A percentile compares a stretch with the other conserved stretches of the same genome.
phyloP scores from a whole-genome alignment of 306 rosid species.

The Cucumis melo region DNA sequence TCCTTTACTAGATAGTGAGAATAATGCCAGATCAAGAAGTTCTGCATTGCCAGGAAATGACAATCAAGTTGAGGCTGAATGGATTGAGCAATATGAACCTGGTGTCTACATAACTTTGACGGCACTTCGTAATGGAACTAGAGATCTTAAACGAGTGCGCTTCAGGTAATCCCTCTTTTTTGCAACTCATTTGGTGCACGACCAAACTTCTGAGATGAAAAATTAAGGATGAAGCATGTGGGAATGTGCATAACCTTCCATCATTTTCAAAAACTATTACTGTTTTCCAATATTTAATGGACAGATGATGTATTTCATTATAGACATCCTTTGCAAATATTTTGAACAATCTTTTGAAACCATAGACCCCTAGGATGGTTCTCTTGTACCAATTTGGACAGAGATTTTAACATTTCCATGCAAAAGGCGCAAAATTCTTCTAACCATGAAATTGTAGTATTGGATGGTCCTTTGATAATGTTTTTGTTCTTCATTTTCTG shows the following conservation, averaged over 20 bases:
- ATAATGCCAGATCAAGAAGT: slow-evolving; percentile 37
- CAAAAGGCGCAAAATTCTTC: not conserved
- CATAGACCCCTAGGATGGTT: not conserved
- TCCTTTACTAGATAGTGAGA: slow-evolving; percentile 51
- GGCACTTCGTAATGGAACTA: slow-evolving; percentile 66
- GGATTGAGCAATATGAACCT: slow-evolving; percentile 92
- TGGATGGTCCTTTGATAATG: not conserved
- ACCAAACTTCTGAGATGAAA: not conserved
- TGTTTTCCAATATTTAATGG: not conserved
- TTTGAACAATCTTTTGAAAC: not conserved
- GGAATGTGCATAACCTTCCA: not conserved
- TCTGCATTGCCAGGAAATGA: slow-evolving; percentile 25
- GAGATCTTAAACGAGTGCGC: slow-evolving; percentile 90
- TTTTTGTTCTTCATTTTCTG: not conserved
- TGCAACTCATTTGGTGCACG: not conserved
- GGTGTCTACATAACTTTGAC: slow-evolving; percentile 84
- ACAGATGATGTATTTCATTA: not conserved
- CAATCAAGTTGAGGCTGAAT: slow-evolving; percentile 59
- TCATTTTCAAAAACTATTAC: not conserved
- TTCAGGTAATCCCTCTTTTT: slow-evolving; percentile 47
- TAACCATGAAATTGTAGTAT: not conserved
- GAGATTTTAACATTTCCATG: not conserved
- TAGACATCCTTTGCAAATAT: not conserved
- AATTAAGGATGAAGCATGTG: not conserved
- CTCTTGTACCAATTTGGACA: not conserved